Evolutionary conservation across 2,329 filamentous ascomycete species (phyloP).

Genomic region (Epichloe bromicola): DNA sequence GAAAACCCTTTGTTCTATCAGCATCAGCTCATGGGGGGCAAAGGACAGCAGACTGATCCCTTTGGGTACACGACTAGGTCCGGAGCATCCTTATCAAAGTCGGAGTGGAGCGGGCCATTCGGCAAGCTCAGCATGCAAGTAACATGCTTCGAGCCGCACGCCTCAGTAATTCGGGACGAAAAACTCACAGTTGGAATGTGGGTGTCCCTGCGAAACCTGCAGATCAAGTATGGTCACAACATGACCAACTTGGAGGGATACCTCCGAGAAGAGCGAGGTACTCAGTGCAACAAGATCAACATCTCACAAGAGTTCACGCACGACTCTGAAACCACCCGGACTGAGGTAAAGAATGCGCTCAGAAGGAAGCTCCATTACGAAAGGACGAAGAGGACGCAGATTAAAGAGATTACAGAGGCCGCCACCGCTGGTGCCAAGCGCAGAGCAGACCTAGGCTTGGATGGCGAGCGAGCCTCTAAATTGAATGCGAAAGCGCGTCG

Average conservation of each 20-base stretch:
- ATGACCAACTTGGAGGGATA: slow-evolving; percentile 54
- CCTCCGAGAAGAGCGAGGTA: slow-evolving; percentile 46
- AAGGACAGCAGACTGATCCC: slow-evolving; percentile 35
- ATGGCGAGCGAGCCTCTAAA: slow-evolving; percentile 14
- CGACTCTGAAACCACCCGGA: slow-evolving; percentile 30
- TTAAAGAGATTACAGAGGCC: slow-evolving; percentile 25
- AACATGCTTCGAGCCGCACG: slow-evolving; percentile 58
- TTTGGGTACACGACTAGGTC: slow-evolving; percentile 36
- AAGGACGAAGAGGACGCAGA: slow-evolving; percentile 28
- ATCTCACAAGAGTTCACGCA: slow-evolving; percentile 36
- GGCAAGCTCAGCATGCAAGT: slow-evolving; percentile 62
- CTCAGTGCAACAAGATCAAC: slow-evolving; percentile 35
- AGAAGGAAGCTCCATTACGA: slow-evolving; percentile 54
- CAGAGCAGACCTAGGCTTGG: slow-evolving; percentile 15
- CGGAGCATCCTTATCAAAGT: slow-evolving; percentile 9
- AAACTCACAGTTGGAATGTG: slow-evolving; percentile 46
- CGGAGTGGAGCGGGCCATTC: slow-evolving; percentile 59
- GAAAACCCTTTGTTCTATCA: slow-evolving; percentile 51
- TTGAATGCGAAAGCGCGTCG: slow-evolving; percentile 15
- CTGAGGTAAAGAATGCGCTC: slow-evolving; percentile 42
- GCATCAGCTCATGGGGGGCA: slow-evolving; percentile 22
- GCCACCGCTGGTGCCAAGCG: slow-evolving; percentile 26
- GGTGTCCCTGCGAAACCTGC: slow-evolving; percentile 59
- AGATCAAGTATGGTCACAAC: slow-evolving; percentile 45
- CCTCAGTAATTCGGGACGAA: slow-evolving; percentile 35